phyloP scores from a whole-genome alignment of 345 rosid species.

The Pistacia vera region DNA sequence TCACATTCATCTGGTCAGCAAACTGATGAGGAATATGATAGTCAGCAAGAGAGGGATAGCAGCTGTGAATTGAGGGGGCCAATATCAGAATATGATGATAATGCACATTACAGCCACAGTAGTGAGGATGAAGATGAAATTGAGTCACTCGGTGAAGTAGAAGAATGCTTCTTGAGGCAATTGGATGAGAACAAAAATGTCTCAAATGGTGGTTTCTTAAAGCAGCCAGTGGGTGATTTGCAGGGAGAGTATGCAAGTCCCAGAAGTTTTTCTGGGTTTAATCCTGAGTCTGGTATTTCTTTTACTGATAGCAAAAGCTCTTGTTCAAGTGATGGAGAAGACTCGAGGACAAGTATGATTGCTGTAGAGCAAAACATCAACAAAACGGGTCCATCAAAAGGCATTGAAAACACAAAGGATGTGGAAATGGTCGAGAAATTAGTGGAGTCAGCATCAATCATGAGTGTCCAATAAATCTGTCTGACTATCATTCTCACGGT shows the following conservation, averaged over 20 bases:
- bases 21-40: constrained; percentile 63
- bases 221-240: constrained; percentile 21
- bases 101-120: constrained; percentile 34
- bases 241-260: constrained; percentile 28
- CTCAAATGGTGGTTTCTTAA: constrained; percentile 10
- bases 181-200: constrained; percentile 33
- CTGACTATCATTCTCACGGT: constrained; percentile 25
- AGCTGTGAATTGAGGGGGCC: constrained; percentile 67
- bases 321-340: constrained; percentile 37
- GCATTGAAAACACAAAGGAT: constrained; percentile 21
- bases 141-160: constrained; percentile 61
- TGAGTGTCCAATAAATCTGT: constrained; percentile 15
- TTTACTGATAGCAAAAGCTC: constrained; percentile 49
- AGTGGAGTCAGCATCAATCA: constrained; percentile 15
- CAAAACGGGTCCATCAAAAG: constrained; percentile 21
- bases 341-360: constrained; percentile 26
- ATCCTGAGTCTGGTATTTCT: constrained; percentile 40
- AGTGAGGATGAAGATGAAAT: constrained; percentile 49
- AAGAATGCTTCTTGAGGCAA: constrained; percentile 69
- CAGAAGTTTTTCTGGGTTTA: constrained; percentile 33
- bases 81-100: constrained; percentile 52
- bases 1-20: constrained; percentile 56
- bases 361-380: constrained; percentile 13
- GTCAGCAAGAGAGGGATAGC: constrained; percentile 80
- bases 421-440: constrained; percentile 35